Evolutionary conservation across 345 rosid genomes (phyloP).

Genomic region (Gynandropsis gynandra): DNA sequence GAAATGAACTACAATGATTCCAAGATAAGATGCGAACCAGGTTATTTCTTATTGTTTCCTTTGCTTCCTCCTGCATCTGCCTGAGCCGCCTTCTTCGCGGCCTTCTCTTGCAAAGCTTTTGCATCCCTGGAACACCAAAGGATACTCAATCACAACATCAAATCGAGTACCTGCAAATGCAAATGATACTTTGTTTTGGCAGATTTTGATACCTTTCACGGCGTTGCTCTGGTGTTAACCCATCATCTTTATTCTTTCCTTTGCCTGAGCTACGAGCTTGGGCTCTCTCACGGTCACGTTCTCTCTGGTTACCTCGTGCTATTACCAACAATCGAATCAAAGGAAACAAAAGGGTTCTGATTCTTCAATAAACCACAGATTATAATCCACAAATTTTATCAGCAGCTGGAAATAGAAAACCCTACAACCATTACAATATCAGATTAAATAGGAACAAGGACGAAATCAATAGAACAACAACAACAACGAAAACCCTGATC

Average conservation of each 20-base stretch:
- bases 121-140: constrained; percentile 50
- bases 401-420: too few species aligned
- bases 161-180: not conserved
- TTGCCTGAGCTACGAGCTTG: constrained; percentile 43
- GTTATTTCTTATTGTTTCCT: constrained; percentile 32
- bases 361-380: not conserved
- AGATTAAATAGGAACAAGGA: too few species aligned
- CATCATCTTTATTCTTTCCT: constrained; percentile 41
- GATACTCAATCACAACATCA: constrained; percentile 3
- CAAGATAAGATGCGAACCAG: constrained; percentile 1
- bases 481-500: too few species aligned
- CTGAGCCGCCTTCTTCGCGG: constrained; percentile 80
- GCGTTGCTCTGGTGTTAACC: constrained; percentile 82
- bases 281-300: constrained; percentile 77
- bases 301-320: constrained; percentile 75
- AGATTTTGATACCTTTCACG: constrained; percentile 53
- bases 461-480: too few species aligned
- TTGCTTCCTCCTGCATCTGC: constrained; percentile 35
- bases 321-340: constrained; percentile 17
- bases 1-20: constrained; percentile 1
- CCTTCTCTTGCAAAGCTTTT: constrained; percentile 81
- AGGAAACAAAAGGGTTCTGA: constrained; percentile 12
- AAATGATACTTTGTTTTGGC: not conserved
- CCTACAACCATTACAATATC: too few species aligned
- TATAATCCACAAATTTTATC: not conserved